Conservation (phyloP, 2,329 filamentous ascomycete genomes). For the Penicillium paneum region DNA sequence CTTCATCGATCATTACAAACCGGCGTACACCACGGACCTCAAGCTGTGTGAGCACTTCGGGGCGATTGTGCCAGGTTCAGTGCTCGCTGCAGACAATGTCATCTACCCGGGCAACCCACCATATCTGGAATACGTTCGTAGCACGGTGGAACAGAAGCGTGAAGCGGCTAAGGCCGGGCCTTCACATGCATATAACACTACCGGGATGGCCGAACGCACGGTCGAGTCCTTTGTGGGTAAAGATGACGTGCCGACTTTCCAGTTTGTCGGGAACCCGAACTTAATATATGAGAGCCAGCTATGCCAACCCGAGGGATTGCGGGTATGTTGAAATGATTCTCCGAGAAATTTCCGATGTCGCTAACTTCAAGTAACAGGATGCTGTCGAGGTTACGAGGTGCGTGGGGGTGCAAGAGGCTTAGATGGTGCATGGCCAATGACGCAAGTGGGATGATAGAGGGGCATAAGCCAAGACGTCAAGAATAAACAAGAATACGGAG, state of each 20-base stretch:
- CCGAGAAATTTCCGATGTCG: background rate
- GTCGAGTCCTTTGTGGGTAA: slow-evolving; percentile 22
- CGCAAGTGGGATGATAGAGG: background rate
- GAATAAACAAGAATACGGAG: background rate
- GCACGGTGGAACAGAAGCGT: slow-evolving; percentile 60
- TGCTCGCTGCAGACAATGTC: slow-evolving; percentile 46
- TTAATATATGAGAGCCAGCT: slow-evolving; percentile 64
- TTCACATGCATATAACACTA: slow-evolving; percentile 13
- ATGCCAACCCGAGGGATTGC: slow-evolving; percentile 28
- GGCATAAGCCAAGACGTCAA: background rate
- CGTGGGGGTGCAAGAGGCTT: slow-evolving; percentile 26
- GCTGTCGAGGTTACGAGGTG: slow-evolving; percentile 34
- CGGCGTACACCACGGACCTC: slow-evolving; percentile 68
- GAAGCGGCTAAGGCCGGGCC: slow-evolving; percentile 29
- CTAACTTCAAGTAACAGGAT: slow-evolving; percentile 20
- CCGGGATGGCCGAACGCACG: slow-evolving; percentile 15
- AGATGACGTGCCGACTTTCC: slow-evolving; percentile 17
- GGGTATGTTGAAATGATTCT: slow-evolving; percentile 18
- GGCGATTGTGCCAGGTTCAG: slow-evolving; percentile 56
- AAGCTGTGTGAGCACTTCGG: slow-evolving; percentile 71
- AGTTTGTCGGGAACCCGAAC: slow-evolving; percentile 55
- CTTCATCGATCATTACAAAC: slow-evolving; percentile 79
- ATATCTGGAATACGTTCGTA: slow-evolving; percentile 62
- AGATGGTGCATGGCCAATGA: background rate
- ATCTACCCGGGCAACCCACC: slow-evolving; percentile 43